Evolutionary conservation across 306 rosid genomes (phyloP), one percentile per base, ranked within the genome.

Genomic region (Dryas alaskensis): DNA sequence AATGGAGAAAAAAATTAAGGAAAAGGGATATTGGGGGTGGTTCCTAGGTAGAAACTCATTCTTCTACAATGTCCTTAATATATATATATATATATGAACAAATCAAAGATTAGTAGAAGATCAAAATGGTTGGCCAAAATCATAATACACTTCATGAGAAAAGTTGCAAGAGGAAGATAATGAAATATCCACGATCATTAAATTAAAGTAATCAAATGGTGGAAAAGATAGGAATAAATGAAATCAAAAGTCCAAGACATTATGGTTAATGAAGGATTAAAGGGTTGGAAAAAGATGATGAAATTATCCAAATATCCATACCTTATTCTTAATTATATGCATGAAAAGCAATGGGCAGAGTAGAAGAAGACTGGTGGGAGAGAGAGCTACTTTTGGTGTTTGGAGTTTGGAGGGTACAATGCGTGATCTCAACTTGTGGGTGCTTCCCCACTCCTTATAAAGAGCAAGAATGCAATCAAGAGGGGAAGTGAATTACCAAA

Each of bases 371-470:
- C 14, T 43, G 10, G 6, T 44, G 42, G 12, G 77, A 22, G 65
- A 52, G 42, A 63, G 14, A 53, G 40, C 60, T 4, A 3, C 25
- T 7, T 13, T 44, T 57, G 53, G 31, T 44, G 45, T 70, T 16
- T 16, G 48, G 54, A 73, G 31, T 27, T 49, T 58, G 16, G 27
- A 17, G 25, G 52, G 9, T 17, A 13, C 51, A n/a, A 57, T 16
- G 73, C 45, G 58, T 67, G 75, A 27, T 60, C 47, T 82, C 74
- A 75, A 75, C 75, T 55, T 70, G 65, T 63, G 79, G 77, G 84
- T 46, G 72, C 81, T 55, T 73, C 45, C 76, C 37, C 78, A 65
- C 81, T 77, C 49, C 69, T 71, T 81, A 86, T 84, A 88, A 70
- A 80, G 84, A 72, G 40, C n/a, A 14, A 44, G 37, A 22, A n/a